A percentile compares a stretch with the other conserved stretches of the same genome.
These are phyloP conservation scores for Amaranthus hypochondriacus DNA, from an alignment of 148 eudicot species.

Conservation along the genomic window DNA sequence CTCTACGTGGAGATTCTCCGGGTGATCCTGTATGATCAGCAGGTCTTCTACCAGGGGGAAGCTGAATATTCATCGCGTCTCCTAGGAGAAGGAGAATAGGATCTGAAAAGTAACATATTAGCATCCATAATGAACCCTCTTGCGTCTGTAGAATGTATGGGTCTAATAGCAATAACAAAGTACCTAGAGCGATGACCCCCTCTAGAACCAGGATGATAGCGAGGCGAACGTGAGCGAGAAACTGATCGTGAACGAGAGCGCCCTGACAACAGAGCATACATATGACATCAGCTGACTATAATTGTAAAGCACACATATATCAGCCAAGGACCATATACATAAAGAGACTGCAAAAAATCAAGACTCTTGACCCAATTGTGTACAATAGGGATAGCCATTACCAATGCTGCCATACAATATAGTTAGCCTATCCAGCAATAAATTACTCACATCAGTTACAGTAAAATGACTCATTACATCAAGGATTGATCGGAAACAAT, in stretches of 20 bases:
- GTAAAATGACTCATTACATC: too few relatives aligned
- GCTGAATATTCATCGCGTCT: constrained; percentile 41
- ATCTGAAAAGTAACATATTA: constrained; percentile 28
- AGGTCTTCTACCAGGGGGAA: constrained; percentile 57
- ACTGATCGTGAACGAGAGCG: constrained; percentile 59
- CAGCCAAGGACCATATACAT: too few relatives aligned
- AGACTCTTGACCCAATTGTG: too few relatives aligned
- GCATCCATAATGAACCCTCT: neutral
- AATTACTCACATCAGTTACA: too few relatives aligned
- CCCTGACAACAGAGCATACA: constrained; percentile 28
- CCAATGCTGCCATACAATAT: too few relatives aligned
- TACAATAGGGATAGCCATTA: too few relatives aligned
- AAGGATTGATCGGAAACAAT: too few relatives aligned
- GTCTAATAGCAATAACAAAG: neutral
- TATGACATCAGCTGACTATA: too few relatives aligned
- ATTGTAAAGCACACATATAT: too few relatives aligned
- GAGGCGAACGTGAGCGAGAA: constrained; percentile 58
- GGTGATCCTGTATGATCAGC: constrained; percentile 46
- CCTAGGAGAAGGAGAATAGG: constrained; percentile 55
- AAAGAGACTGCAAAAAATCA: too few relatives aligned
- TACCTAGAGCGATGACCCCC: constrained; percentile 56
- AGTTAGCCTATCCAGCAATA: too few relatives aligned
- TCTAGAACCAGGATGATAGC: constrained; percentile 41
- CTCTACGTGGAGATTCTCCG: constrained; percentile 32
- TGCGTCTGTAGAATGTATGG: neutral